Conservation (phyloP, 2,329 filamentous ascomycete species). For the Xylariaceae sp. region DNA sequence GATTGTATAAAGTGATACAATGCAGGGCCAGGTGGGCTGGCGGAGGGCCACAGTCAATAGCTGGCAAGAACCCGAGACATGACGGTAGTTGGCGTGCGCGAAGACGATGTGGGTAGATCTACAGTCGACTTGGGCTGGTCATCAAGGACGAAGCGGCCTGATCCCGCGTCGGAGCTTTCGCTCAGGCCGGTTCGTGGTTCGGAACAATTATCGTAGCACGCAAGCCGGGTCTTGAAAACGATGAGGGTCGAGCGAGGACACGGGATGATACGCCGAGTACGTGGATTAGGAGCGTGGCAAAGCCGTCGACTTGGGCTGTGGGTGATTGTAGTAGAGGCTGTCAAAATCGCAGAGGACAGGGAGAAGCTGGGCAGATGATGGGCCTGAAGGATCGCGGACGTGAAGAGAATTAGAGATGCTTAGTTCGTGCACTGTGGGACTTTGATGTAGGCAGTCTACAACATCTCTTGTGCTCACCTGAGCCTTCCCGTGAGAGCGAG, state of each 20-base stretch:
- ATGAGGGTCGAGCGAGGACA: constrained; percentile 8
- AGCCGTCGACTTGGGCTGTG: not conserved
- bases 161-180: constrained; percentile 20
- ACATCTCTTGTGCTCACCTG: not conserved
- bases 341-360: constrained; percentile 6
- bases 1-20: constrained; percentile 24
- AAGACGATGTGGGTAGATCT: constrained; percentile 8
- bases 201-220: constrained; percentile 11
- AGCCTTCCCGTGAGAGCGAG: not conserved
- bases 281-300: not conserved
- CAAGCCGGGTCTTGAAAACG: constrained; percentile 17
- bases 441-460: not conserved
- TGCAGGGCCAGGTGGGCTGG: constrained; percentile 35
- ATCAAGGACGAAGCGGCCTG: constrained; percentile 25
- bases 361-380: constrained; percentile 3
- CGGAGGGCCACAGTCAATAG: constrained; percentile 38
- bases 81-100: constrained; percentile 30
- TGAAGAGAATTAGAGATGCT: constrained; percentile 18
- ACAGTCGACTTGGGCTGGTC: constrained; percentile 22
- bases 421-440: constrained; percentile 10
- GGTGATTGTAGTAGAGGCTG: not conserved
- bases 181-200: constrained; percentile 20
- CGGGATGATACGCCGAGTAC: not conserved
- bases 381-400: constrained; percentile 15
- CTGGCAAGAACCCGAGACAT: constrained; percentile 36